These are phyloP conservation scores for Laguncularia racemosa DNA, from an alignment of 345 rosid genomes.

Conservation along the genomic window DNA sequence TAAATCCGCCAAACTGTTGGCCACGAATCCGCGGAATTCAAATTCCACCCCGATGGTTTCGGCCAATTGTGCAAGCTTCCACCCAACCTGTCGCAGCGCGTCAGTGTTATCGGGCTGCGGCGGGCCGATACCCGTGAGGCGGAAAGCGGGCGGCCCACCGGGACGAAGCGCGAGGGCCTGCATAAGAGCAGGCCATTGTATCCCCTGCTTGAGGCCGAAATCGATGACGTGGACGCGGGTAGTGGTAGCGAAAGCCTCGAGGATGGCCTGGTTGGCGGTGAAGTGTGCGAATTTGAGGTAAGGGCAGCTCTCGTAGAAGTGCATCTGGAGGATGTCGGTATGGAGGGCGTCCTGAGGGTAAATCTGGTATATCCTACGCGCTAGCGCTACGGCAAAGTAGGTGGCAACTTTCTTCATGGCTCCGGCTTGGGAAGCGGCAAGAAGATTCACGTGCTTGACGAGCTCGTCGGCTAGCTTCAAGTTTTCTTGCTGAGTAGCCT, in stretches of 20 bases:
- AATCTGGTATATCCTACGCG: slow-evolving; percentile 61
- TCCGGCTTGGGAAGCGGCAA: slow-evolving; percentile 67
- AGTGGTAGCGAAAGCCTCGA: slow-evolving; percentile 54
- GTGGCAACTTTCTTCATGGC: slow-evolving; percentile 95
- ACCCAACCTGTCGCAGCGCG: slow-evolving; percentile 62
- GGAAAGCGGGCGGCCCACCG: slow-evolving; percentile 72
- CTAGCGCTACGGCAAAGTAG: slow-evolving; percentile 77
- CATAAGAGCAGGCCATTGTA: slow-evolving; percentile 96
- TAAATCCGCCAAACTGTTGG: slow-evolving; percentile 59
- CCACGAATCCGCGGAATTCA: slow-evolving; percentile 55
- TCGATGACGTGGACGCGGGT: slow-evolving; percentile 72
- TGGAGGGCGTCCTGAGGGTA: slow-evolving; percentile 40
- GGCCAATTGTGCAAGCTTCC: slow-evolving; percentile 71
- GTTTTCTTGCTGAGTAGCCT: slow-evolving; percentile 63
- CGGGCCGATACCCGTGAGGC: slow-evolving; percentile 81
- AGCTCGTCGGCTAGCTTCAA: slow-evolving; percentile 64
- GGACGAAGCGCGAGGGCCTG: slow-evolving; percentile 89
- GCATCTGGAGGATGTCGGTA: slow-evolving; percentile 57
- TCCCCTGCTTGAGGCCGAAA: slow-evolving; percentile 64
- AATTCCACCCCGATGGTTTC: slow-evolving; percentile 50
- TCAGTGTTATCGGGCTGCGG: slow-evolving; percentile 54
- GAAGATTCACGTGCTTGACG: slow-evolving; percentile 65
- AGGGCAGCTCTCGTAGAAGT: slow-evolving; percentile 87
- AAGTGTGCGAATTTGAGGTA: slow-evolving; percentile 93
- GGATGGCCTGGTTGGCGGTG: slow-evolving; percentile 92